These are phyloP conservation scores for Angomonas ambiguus DNA, from an alignment of 208 protist species.

Conservation along the genomic window DNA sequence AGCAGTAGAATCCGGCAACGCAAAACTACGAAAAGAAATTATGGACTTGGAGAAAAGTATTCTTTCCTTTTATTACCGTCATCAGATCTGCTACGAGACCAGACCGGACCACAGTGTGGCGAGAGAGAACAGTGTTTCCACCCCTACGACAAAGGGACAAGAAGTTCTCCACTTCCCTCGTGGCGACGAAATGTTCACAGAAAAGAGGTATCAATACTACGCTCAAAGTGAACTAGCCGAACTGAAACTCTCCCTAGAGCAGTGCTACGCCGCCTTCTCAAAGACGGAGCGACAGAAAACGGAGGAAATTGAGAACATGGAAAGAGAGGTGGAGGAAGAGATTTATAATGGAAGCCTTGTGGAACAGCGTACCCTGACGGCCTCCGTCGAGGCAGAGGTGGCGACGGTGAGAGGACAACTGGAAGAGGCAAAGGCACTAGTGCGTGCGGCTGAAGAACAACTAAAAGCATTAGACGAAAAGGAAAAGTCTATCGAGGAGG, in stretches of 20 bases:
- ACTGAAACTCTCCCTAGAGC: slow-evolving; percentile 15
- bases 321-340: slow-evolving; percentile 13
- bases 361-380: slow-evolving; percentile 22
- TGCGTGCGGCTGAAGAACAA: slow-evolving; percentile 14
- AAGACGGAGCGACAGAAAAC: slow-evolving; percentile 8
- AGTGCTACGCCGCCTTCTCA: slow-evolving; percentile 9
- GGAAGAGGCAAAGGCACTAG: slow-evolving; percentile 5
- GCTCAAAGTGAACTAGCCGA: slow-evolving; percentile 26
- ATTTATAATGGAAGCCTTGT: slow-evolving; percentile 4
- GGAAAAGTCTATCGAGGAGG: slow-evolving; percentile 15
- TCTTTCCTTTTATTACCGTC: slow-evolving; percentile 57
- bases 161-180: not conserved
- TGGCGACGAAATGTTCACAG: not conserved
- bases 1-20: not conserved
- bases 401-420: slow-evolving; percentile 16
- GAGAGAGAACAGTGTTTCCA: not conserved
- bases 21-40: not conserved
- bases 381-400: slow-evolving; percentile 25
- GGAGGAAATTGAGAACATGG: slow-evolving; percentile 13
- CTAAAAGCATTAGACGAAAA: not conserved
- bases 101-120: not conserved
- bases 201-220: not conserved
- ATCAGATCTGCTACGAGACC: slow-evolving; percentile 35
- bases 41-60: slow-evolving; percentile 35
- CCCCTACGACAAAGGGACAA: not conserved